Base-by-base conservation (phyloP, 805 yeast genomes). In the Scheffersomyces coipomensis region DNA sequence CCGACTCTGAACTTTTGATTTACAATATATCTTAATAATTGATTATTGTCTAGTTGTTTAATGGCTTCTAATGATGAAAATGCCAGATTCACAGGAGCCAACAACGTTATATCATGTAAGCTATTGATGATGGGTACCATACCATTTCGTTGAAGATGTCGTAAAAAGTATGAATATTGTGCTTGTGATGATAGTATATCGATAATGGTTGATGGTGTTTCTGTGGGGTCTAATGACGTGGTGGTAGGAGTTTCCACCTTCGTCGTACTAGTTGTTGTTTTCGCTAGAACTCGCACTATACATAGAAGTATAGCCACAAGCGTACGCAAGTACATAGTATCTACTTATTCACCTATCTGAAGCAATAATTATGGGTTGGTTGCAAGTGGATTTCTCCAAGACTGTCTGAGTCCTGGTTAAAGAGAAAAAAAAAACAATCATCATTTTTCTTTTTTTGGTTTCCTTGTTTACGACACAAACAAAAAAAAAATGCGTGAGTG, bases 61-160 rank as follows among this genome's bases (percentile, higher is more conserved):
- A 5, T 22, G 19, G 40, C 35, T 12, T 33, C 32, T 26, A 31
- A 29, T 15, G 55, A 53, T 4, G 65, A 68, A 57, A 85, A 86
- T 1, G 96, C 96, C 47, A 83, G 80, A 55, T 88, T 88, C 10
- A 83, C 73, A 0, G 96, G 95, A 1, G 95, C 95, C 29, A 85
- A 55, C n/a, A 88, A 60, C 0, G 96, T 86, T 41, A 83, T 76
- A 55, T 85, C 83, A 18, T 65, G 62, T 43, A 83, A 56, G 16
- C 62, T 62, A 52, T 85, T 87, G 23, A 88, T 56, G 29, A 62
- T 57, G 2, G 88, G 88, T 1, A 88, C 67, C 36, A 82, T 59
- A 11, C 82, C 89, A 37, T 71, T 68, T 38, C 74, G 60, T 53
- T 87, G 96, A 2, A 88, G 45, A 16, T 76, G 60, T 37, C 81